Percentiles rank a stretch among this genome's conserved stretches.
Conservation (phyloP, 768 basidiomycete genomes). For the Lentinula sp. region DNA sequence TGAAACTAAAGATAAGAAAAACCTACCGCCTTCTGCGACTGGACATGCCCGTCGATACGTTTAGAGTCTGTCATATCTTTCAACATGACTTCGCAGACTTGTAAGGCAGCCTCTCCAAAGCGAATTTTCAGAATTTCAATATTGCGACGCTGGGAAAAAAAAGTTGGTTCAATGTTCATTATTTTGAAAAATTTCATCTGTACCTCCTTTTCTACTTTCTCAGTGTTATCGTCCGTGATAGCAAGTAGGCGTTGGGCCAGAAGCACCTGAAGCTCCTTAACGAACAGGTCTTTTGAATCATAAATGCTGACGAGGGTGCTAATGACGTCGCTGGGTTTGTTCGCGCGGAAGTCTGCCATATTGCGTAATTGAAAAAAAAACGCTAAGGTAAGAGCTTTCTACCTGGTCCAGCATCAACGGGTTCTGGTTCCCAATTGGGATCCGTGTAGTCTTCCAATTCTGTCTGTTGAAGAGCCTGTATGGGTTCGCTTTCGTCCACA, state of each 20-base stretch:
- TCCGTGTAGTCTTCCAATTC: constrained; percentile 87
- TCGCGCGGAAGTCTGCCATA: constrained; percentile 77
- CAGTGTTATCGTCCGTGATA: constrained; percentile 74
- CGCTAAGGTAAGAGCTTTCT: constrained; percentile 11
- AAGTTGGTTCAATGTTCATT: background rate
- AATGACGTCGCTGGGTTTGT: constrained; percentile 88
- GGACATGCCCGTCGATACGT: constrained; percentile 83
- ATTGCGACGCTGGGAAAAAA: constrained; percentile 63
- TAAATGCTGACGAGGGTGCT: constrained; percentile 97
- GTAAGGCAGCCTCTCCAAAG: constrained; percentile 89
- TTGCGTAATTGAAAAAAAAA: background rate
- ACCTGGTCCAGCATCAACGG: constrained; percentile 95
- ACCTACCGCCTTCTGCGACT: constrained; percentile 62
- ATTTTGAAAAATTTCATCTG: background rate
- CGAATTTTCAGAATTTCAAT: constrained; percentile 93
- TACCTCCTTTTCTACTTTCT: constrained; percentile 71
- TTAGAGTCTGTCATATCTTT: constrained; percentile 95
- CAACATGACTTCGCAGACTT: constrained; percentile 98
- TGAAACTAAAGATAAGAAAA: background rate
- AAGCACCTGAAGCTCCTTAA: constrained; percentile 90
- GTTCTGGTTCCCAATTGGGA: constrained; percentile 93
- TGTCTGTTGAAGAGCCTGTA: constrained; percentile 65
- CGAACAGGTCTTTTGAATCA: constrained; percentile 92
- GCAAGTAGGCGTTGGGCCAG: constrained; percentile 83
- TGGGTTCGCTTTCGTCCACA: constrained; percentile 79